Conservation (phyloP, 2,329 filamentous ascomycete genomes). For the Lachnellula suecica region DNA sequence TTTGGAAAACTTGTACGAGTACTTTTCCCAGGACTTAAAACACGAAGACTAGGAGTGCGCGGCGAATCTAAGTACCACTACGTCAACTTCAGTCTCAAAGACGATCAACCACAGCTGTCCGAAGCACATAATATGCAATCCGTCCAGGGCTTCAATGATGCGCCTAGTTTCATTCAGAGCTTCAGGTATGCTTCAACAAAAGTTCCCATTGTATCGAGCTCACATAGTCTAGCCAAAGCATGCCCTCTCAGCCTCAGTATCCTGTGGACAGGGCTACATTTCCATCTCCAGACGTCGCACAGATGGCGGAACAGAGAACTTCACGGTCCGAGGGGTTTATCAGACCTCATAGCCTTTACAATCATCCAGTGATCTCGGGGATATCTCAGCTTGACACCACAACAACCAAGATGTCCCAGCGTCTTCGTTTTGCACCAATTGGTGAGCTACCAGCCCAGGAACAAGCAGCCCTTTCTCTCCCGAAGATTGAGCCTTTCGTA, state of each 20-base stretch:
- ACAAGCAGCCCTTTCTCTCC: constrained; percentile 74
- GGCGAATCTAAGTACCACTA: constrained; percentile 99
- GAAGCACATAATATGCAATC: constrained; percentile 44
- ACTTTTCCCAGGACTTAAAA: constrained; percentile 93
- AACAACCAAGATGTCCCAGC: constrained; percentile 55
- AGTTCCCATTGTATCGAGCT: constrained; percentile 9
- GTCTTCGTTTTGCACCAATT: constrained; percentile 60
- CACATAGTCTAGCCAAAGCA: constrained; percentile 25
- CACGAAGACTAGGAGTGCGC: constrained; percentile 83
- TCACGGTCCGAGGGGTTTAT: constrained; percentile 33
- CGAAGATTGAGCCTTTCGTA: constrained; percentile 80
- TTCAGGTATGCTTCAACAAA: constrained; percentile 44
- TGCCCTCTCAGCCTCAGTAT: constrained; percentile 27
- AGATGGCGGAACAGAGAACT: constrained; percentile 31
- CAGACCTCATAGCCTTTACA: constrained; percentile 54
- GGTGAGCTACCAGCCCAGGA: constrained; percentile 57
- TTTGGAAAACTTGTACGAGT: constrained; percentile 97
- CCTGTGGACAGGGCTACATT: constrained; percentile 36
- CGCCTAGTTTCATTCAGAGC: constrained; percentile 45
- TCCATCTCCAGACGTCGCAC: constrained; percentile 39
- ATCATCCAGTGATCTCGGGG: constrained; percentile 54
- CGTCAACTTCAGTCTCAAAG: constrained; percentile 62
- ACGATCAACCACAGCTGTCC: constrained; percentile 43
- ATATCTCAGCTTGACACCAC: constrained; percentile 59
- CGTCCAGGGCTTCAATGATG: constrained; percentile 50